Evolutionary conservation across 2,329 filamentous ascomycete species (phyloP).

Genomic region (Clonostachys sp.): DNA sequence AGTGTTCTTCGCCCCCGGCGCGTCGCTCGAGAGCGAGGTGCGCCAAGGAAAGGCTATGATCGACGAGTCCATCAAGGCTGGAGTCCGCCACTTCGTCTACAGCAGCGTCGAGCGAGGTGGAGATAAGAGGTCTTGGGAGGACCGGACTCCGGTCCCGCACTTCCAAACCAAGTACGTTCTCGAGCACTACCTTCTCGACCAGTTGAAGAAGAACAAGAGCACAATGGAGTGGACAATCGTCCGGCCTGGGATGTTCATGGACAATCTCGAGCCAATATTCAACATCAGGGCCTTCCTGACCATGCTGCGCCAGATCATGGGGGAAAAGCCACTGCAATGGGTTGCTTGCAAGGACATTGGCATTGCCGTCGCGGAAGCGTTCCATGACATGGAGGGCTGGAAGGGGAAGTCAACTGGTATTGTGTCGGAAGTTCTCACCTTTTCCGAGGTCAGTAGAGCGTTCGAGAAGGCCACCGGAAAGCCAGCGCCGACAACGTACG

Average conservation of each 20-base stretch:
- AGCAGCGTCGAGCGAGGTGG: constrained; percentile 56
- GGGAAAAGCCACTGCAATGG: constrained; percentile 18
- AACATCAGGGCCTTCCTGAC: constrained; percentile 20
- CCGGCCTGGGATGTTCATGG: constrained; percentile 54
- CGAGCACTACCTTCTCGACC: constrained; percentile 46
- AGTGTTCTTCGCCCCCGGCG: neutral
- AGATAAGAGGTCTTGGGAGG: constrained; percentile 32
- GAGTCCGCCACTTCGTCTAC: constrained; percentile 54
- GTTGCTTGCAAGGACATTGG: constrained; percentile 34
- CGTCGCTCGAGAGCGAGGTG: constrained; percentile 7
- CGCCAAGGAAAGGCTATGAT: constrained; percentile 48
- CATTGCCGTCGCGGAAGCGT: constrained; percentile 28
- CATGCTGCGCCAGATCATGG: constrained; percentile 1
- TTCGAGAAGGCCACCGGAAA: neutral
- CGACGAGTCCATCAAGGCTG: constrained; percentile 42
- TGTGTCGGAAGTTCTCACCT: neutral
- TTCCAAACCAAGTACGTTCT: constrained; percentile 53
- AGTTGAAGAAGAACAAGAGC: constrained; percentile 21
- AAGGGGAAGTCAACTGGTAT: constrained; percentile 5
- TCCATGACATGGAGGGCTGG: constrained; percentile 19
- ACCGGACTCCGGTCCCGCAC: constrained; percentile 49
- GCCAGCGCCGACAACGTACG: neutral
- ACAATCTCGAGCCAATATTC: constrained; percentile 31
- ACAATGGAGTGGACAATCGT: constrained; percentile 53
- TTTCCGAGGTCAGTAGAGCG: neutral